Evolutionary conservation across 257 asterid species (phyloP).

Genomic region (Ballota nigra): DNA sequence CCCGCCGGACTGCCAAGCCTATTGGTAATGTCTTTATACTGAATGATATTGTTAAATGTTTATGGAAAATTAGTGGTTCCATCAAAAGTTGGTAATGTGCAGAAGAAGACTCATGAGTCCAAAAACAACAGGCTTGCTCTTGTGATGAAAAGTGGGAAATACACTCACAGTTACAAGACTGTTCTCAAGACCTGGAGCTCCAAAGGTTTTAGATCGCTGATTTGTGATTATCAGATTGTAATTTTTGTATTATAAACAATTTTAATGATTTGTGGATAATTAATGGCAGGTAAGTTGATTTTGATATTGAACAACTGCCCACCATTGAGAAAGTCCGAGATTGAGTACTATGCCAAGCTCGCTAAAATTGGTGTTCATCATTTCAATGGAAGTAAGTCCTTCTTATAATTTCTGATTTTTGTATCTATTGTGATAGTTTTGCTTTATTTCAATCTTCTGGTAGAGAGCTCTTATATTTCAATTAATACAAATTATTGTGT

Average conservation of each 20-base stretch:
- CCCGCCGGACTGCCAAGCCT: too few relatives aligned
- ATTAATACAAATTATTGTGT: neutral
- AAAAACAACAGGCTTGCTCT: slow-evolving; percentile 72
- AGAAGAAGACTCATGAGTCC: slow-evolving; percentile 86
- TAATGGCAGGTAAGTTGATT: slow-evolving; percentile 57
- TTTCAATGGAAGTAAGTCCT: slow-evolving; percentile 66
- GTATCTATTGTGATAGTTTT: neutral
- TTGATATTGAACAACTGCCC: slow-evolving; percentile 86
- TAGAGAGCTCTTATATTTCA: neutral
- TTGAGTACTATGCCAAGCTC: slow-evolving; percentile 88
- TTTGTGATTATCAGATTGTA: neutral
- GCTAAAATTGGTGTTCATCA: slow-evolving; percentile 84
- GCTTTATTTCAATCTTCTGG: neutral
- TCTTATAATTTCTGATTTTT: neutral
- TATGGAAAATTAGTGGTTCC: neutral
- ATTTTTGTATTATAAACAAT: neutral
- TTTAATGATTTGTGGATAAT: neutral
- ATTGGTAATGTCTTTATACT: too few relatives aligned
- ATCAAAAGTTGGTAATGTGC: slow-evolving; percentile 27
- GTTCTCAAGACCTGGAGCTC: slow-evolving; percentile 76
- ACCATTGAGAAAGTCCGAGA: slow-evolving; percentile 82
- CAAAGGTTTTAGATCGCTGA: slow-evolving; percentile 41
- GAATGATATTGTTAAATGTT: neutral
- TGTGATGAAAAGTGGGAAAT: slow-evolving; percentile 88
- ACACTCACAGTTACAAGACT: slow-evolving; percentile 81